Evolutionary conservation across 176 grass and related monocot species (phyloP).

Genomic region (Zoysia japonica): DNA sequence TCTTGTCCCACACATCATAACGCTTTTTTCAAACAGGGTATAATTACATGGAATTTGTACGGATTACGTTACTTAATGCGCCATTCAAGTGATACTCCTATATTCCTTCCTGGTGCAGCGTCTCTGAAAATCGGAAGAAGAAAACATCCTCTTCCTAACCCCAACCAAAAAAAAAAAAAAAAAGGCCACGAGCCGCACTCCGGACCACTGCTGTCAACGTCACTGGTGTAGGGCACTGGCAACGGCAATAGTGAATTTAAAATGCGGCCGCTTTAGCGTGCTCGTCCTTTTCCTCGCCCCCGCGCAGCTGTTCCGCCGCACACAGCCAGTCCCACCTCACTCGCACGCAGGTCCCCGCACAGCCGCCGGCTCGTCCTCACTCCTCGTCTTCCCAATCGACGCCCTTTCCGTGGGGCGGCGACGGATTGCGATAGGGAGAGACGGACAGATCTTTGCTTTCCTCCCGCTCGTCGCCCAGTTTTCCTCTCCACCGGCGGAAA

Average conservation of each 20-base stretch:
- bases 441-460: conserved; percentile 9
- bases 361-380: neutral
- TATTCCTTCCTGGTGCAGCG: neutral
- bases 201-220: neutral
- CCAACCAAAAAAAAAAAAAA: neutral
- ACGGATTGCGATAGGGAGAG: conserved; percentile 41
- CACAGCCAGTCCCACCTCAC: neutral
- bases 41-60: neutral
- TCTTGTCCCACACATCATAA: too few species aligned
- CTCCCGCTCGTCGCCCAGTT: conserved; percentile 11
- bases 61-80: neutral
- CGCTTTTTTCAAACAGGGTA: neutral
- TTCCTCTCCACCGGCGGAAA: conserved; percentile 22
- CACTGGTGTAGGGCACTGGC: conserved; percentile 9
- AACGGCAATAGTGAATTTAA: conserved; percentile 28
- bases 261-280: neutral
- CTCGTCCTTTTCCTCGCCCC: neutral
- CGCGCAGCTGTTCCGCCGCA: neutral
- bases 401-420: conserved; percentile 7
- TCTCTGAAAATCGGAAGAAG: neutral
- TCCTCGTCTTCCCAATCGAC: neutral
- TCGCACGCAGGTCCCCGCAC: neutral
- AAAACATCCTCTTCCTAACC: neutral
- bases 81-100: neutral
- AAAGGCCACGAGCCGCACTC: neutral